Percentiles rank a stretch among this genome's conserved stretches.
Evolutionary conservation across 345 rosid species (phyloP).

Genomic region (Brassica incana): DNA sequence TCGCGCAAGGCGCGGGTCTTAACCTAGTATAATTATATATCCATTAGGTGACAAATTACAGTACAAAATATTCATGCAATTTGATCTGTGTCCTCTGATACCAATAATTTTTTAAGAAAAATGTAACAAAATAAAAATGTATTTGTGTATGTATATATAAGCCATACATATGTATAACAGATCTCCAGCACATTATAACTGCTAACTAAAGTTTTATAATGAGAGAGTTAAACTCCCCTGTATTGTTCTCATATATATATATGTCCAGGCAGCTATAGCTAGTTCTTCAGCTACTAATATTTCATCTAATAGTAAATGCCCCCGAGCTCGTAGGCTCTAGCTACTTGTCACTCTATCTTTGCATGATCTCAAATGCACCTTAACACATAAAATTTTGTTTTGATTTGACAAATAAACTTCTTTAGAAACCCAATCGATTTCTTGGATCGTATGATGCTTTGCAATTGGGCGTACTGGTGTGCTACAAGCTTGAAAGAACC

Average conservation of each 20-base stretch:
- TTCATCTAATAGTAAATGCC: background rate
- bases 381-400: background rate
- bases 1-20: no score
- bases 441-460: constrained; percentile 18
- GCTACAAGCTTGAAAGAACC: constrained; percentile 25
- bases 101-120: background rate
- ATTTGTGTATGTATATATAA: background rate
- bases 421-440: background rate
- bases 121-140: background rate
- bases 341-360: background rate
- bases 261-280: background rate
- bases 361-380: background rate
- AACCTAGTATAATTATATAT: background rate
- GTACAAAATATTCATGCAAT: background rate
- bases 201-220: background rate
- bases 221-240: background rate
- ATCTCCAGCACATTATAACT: background rate
- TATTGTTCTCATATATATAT: background rate
- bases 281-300: background rate
- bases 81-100: background rate
- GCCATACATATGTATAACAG: background rate
- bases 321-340: background rate
- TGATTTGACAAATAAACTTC: background rate
- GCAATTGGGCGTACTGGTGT: constrained; percentile 25
- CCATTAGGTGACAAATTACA: background rate